Percentiles rank a stretch among this genome's conserved stretches.
These are phyloP conservation scores for Amanita fuliginea DNA, from an alignment of 768 basidiomycete genomes.

Conservation along the genomic window DNA sequence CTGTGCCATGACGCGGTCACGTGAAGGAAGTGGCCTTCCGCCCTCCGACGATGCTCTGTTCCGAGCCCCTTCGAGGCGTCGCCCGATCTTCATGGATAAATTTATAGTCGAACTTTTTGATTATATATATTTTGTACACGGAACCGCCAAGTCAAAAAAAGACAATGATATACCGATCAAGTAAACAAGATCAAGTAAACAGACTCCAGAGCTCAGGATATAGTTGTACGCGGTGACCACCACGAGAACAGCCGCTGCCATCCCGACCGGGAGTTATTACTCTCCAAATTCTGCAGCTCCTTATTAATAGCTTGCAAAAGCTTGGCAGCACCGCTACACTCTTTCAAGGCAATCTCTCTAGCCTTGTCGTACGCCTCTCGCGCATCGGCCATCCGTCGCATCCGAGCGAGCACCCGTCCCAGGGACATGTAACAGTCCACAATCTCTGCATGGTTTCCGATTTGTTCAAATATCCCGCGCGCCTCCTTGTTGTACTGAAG, in stretches of 20 bases:
- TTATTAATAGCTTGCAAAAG: background rate
- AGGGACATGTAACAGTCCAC: background rate
- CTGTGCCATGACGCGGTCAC: too few relatives aligned
- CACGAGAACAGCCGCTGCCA: background rate
- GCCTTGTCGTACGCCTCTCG: background rate
- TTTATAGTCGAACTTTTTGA: too few relatives aligned
- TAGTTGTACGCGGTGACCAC: background rate
- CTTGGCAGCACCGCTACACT: too few relatives aligned
- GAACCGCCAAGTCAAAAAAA: too few relatives aligned
- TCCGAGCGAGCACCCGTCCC: background rate
- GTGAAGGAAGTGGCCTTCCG: too few relatives aligned
- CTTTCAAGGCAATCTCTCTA: background rate
- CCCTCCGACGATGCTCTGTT: too few relatives aligned
- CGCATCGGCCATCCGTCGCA: background rate
- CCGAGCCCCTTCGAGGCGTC: too few relatives aligned
- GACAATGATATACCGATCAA: too few relatives aligned
- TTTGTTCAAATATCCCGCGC: background rate
- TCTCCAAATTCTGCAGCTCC: background rate
- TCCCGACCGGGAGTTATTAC: background rate
- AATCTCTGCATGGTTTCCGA: background rate
- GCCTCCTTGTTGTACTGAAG: background rate
- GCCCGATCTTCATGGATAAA: too few relatives aligned
- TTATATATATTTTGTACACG: too few relatives aligned
- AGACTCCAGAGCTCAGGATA: too few relatives aligned
- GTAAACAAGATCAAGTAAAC: too few relatives aligned